A percentile compares a stretch with the other conserved stretches of the same genome.
Evolutionary conservation across 768 basidiomycete species (phyloP).

Genomic region (Boletus subparvulus): DNA sequence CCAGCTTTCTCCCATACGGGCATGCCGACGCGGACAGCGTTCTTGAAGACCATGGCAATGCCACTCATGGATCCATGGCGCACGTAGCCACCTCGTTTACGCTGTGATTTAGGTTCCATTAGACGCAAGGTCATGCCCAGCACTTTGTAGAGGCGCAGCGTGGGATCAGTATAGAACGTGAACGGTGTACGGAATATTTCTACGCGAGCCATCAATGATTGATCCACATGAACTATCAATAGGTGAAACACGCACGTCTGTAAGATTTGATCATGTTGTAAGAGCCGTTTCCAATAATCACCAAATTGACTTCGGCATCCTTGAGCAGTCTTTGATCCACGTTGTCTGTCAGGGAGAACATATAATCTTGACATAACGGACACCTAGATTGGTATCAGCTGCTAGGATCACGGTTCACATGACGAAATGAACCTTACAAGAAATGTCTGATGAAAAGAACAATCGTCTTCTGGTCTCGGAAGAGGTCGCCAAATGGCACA

Average conservation of each 20-base stretch:
- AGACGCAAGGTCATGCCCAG: slow-evolving; percentile 71
- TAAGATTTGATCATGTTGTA: slow-evolving; percentile 76
- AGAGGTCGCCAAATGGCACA: slow-evolving; percentile 68
- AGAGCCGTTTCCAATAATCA: slow-evolving; percentile 80
- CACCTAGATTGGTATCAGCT: slow-evolving; percentile 46
- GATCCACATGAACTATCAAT: background rate
- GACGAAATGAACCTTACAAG: slow-evolving; percentile 43
- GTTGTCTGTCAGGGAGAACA: slow-evolving; percentile 59
- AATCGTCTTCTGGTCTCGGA: slow-evolving; percentile 56
- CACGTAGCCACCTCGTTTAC: slow-evolving; percentile 57
- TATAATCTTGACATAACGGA: slow-evolving; percentile 84
- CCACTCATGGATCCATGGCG: slow-evolving; percentile 65
- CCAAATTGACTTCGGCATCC: slow-evolving; percentile 53
- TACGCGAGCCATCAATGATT: slow-evolving; percentile 14
- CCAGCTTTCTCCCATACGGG: slow-evolving; percentile 82
- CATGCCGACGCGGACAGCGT: slow-evolving; percentile 73
- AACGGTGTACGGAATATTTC: slow-evolving; percentile 74
- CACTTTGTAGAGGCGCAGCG: slow-evolving; percentile 61
- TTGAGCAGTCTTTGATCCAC: slow-evolving; percentile 48
- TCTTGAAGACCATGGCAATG: slow-evolving; percentile 70
- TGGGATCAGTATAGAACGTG: slow-evolving; percentile 78
- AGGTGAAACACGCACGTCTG: slow-evolving; percentile 42
- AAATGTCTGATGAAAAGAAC: slow-evolving; percentile 89
- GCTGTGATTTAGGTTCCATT: slow-evolving; percentile 41
- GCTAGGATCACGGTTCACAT: background rate